A percentile compares a stretch with the other conserved stretches of the same genome.
Conservation (phyloP, 495 filamentous ascomycete species). For the Xylaria curta region DNA sequence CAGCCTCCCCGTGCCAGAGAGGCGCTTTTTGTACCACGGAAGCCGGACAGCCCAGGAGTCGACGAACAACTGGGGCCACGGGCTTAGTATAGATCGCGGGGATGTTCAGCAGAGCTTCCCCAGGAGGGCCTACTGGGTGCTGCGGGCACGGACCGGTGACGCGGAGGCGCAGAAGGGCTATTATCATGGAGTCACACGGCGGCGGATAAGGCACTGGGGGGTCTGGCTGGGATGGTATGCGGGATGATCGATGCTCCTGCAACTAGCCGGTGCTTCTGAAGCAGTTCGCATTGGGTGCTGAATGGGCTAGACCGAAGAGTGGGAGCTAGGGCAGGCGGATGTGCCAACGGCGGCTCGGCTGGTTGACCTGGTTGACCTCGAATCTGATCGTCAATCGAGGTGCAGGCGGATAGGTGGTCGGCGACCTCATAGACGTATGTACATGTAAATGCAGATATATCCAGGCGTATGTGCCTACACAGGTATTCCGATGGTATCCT, state of each 20-base stretch:
- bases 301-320: slow-evolving; percentile 33
- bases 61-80: slow-evolving; percentile 39
- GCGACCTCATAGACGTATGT: slow-evolving; percentile 31
- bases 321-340: slow-evolving; percentile 34
- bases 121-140: slow-evolving; percentile 26
- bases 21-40: slow-evolving; percentile 52
- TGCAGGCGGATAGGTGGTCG: slow-evolving; percentile 33
- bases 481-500: slow-evolving; percentile 18
- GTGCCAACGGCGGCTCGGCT: slow-evolving; percentile 42
- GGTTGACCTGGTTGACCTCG: slow-evolving; percentile 29
- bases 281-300: slow-evolving; percentile 46
- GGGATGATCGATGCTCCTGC: slow-evolving; percentile 47
- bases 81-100: slow-evolving; percentile 44
- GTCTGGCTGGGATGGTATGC: slow-evolving; percentile 45
- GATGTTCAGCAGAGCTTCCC: slow-evolving; percentile 39
- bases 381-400: slow-evolving; percentile 32
- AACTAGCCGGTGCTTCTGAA: slow-evolving; percentile 46
- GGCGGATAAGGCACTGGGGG: slow-evolving; percentile 54
- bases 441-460: slow-evolving; percentile 31
- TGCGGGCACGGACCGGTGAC: slow-evolving; percentile 39
- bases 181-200: slow-evolving; percentile 52
- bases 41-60: slow-evolving; percentile 36
- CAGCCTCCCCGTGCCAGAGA: slow-evolving; percentile 50
- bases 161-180: slow-evolving; percentile 39
- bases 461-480: slow-evolving; percentile 23